Percentiles rank a stretch among this genome's conserved stretches.
These are phyloP conservation scores for Phytopythium aichiense DNA, from an alignment of 352 stramenopile species.

Conservation along the genomic window DNA sequence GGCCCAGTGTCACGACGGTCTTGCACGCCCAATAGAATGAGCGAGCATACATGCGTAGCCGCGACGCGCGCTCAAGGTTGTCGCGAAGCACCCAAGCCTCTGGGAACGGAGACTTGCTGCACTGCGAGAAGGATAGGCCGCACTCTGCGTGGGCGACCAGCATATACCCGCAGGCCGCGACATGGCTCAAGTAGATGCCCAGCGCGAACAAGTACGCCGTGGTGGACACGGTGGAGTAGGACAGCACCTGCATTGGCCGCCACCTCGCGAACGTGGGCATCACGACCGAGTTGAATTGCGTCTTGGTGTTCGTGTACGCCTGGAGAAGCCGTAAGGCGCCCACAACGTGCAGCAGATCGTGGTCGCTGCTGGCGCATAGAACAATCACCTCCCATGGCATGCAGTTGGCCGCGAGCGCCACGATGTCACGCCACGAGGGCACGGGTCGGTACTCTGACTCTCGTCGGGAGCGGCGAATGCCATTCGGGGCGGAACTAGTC, in stretches of 20 bases:
- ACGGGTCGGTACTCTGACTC: not conserved
- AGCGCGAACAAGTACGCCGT: conserved; percentile 35
- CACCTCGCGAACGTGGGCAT: conserved; percentile 16
- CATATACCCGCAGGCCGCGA: conserved; percentile 55
- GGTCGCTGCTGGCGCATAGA: conserved; percentile 13
- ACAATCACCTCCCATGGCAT: conserved; percentile 38
- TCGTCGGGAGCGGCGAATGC: not conserved
- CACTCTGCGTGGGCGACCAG: conserved; percentile 47
- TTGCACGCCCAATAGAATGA: conserved; percentile 72
- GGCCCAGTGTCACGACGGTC: conserved; percentile 62
- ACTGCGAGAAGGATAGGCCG: conserved; percentile 31
- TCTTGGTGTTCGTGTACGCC: conserved; percentile 10
- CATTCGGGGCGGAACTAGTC: no score
- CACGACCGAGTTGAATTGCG: conserved; percentile 19
- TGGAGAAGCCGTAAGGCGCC: conserved; percentile 23
- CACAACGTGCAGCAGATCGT: conserved; percentile 47
- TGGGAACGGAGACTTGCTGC: conserved; percentile 11
- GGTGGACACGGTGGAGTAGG: conserved; percentile 45
- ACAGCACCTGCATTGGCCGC: conserved; percentile 25
- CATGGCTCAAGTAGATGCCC: conserved; percentile 57
- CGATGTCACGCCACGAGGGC: not conserved
- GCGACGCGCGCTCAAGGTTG: conserved; percentile 38
- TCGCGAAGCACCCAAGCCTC: conserved; percentile 53
- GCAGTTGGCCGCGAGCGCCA: conserved; percentile 19
- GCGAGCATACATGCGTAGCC: conserved; percentile 47